These are phyloP conservation scores for Mucor indicus DNA, from an alignment of 371 early-diverging fungal genomes.

Conservation along the genomic window DNA sequence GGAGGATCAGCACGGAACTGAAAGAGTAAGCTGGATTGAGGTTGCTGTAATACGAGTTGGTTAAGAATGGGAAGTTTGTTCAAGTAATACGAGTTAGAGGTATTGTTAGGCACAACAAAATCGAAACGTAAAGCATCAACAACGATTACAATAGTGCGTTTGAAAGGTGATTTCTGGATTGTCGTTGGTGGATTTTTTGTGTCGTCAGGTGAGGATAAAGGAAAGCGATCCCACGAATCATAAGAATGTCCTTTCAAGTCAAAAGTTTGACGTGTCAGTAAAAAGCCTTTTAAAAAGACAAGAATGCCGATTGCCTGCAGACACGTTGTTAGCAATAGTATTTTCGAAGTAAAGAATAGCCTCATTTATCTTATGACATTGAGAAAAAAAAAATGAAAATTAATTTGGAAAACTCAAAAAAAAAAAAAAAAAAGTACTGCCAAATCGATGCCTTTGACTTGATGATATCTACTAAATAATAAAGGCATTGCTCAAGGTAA, in stretches of 20 bases:
- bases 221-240: constrained; percentile 39
- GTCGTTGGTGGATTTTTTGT: background rate
- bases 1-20: constrained; percentile 94
- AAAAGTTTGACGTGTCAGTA: constrained; percentile 76
- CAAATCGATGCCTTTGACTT: too few relatives aligned
- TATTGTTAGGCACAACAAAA: constrained; percentile 31
- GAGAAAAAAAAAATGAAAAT: too few relatives aligned
- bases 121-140: constrained; percentile 95
- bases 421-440: too few relatives aligned
- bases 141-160: constrained; percentile 66
- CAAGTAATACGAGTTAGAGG: constrained; percentile 51
- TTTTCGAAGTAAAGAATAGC: too few relatives aligned
- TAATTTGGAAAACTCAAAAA: too few relatives aligned
- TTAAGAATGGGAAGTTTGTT: constrained; percentile 77
- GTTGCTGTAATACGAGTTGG: constrained; percentile 45
- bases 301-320: constrained; percentile 50
- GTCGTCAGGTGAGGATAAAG: constrained; percentile 8
- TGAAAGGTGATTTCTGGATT: background rate
- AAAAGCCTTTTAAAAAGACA: constrained; percentile 80
- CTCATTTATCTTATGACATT: too few relatives aligned
- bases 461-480: too few relatives aligned
- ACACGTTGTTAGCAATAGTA: too few relatives aligned
- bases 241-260: constrained; percentile 40
- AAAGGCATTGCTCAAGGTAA: too few relatives aligned
- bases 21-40: constrained; percentile 69